Evolutionary conservation across 306 rosid genomes (phyloP).

Genomic region (Mucuna pruriens): DNA sequence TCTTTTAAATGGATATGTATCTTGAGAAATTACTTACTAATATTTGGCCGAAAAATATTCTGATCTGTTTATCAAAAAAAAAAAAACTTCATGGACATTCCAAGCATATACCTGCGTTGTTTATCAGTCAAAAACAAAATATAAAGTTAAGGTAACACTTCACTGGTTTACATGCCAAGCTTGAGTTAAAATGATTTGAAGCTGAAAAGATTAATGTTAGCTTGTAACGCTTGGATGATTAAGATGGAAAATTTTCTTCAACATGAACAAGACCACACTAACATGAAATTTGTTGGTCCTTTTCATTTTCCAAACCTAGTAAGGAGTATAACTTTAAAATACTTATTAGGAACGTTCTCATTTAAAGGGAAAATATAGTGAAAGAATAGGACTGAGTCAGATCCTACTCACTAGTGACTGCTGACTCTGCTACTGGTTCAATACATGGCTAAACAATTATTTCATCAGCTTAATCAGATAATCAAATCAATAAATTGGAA

Average conservation of each 20-base stretch:
- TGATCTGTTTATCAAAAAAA: too few relatives aligned
- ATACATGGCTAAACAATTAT: constrained; percentile 28
- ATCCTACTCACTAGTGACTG: constrained; percentile 64
- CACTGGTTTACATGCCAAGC: background rate
- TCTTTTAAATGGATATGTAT: too few relatives aligned
- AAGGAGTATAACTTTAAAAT: background rate
- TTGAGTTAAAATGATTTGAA: constrained; percentile 20
- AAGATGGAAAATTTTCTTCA: constrained; percentile 8
- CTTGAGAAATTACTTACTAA: too few relatives aligned
- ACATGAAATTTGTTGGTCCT: constrained; percentile 7
- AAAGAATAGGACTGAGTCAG: constrained; percentile 49
- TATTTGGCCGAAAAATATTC: too few relatives aligned
- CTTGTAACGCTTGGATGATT: background rate
- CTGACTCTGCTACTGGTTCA: constrained; percentile 46
- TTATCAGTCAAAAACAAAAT: background rate
- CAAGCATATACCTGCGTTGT: background rate
- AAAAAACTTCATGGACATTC: background rate
- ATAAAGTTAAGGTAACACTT: background rate
- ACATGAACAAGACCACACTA: background rate
- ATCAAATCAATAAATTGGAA: constrained; percentile 22
- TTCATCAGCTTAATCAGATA: constrained; percentile 5
- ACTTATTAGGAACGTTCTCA: background rate
- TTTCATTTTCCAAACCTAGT: constrained; percentile 35
- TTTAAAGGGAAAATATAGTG: constrained; percentile 30
- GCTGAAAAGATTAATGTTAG: background rate